Conservation (phyloP, 768 basidiomycete genomes). For the Tulasnella sp. region DNA sequence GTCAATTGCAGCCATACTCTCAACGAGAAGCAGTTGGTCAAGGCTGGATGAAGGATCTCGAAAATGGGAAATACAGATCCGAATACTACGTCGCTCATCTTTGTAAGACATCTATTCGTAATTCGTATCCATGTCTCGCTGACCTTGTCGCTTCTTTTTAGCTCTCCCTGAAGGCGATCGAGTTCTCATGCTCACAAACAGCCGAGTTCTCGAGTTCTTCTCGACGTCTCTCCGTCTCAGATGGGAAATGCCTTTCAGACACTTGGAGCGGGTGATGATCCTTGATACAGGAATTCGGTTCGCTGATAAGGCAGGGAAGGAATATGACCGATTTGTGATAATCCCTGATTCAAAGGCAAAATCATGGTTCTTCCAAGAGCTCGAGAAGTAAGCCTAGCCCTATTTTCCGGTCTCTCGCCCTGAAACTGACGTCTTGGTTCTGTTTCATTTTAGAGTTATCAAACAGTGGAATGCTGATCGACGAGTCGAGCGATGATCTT, state of each 20-base stretch:
- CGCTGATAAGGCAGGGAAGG: constrained; percentile 41
- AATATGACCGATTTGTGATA: constrained; percentile 33
- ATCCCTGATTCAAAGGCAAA: constrained; percentile 25
- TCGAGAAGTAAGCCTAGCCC: constrained; percentile 25
- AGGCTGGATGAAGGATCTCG: constrained; percentile 92
- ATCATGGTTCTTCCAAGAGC: constrained; percentile 30
- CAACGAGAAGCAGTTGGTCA: constrained; percentile 85
- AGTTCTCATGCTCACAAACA: constrained; percentile 64
- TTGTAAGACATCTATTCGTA: constrained; percentile 36
- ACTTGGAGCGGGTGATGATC: constrained; percentile 75
- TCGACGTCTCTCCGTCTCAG: constrained; percentile 70
- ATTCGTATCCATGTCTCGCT: neutral
- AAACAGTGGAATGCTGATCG: constrained; percentile 14
- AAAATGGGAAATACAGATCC: constrained; percentile 70
- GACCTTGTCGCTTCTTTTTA: constrained; percentile 23
- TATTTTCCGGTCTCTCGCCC: neutral
- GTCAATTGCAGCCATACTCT: constrained; percentile 56
- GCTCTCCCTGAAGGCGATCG: constrained; percentile 71
- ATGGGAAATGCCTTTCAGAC: constrained; percentile 84
- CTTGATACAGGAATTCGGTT: constrained; percentile 88
- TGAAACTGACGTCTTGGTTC: neutral
- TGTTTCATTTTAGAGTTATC: constrained; percentile 12
- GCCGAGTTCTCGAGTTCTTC: constrained; percentile 70
- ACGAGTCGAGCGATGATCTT: constrained; percentile 9
- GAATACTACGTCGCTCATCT: constrained; percentile 89